These are phyloP conservation scores for Blastocystis sp. DNA, from an alignment of 352 stramenopile genomes.

Conservation along the genomic window DNA sequence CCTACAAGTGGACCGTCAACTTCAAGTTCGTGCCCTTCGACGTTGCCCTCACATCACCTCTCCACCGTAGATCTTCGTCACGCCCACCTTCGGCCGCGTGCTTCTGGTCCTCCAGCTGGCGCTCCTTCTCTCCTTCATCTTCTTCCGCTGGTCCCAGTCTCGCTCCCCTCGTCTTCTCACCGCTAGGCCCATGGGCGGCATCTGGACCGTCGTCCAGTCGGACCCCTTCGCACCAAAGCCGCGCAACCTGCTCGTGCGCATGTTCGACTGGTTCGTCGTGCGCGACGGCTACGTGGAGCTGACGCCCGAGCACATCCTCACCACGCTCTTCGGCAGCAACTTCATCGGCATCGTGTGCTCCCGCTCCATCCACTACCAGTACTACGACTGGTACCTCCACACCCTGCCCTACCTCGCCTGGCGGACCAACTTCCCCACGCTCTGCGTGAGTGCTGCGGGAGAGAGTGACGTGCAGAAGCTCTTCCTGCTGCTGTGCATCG, in stretches of 20 bases:
- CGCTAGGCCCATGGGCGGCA: conserved; percentile 59
- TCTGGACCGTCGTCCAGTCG: conserved; percentile 50
- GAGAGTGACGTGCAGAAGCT: conserved; percentile 33
- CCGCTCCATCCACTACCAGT: conserved; percentile 95
- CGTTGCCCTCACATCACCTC: background rate
- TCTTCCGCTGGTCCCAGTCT: conserved; percentile 64
- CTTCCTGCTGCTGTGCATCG: conserved; percentile 76
- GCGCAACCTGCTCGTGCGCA: conserved; percentile 50
- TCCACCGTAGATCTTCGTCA: conserved; percentile 75
- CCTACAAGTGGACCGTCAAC: conserved; percentile 98
- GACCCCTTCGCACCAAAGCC: conserved; percentile 58
- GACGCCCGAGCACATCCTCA: conserved; percentile 76
- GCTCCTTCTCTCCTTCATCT: conserved; percentile 70
- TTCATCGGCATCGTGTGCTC: conserved; percentile 93
- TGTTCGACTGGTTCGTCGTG: conserved; percentile 60
- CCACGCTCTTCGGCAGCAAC: conserved; percentile 85
- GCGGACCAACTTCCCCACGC: conserved; percentile 80
- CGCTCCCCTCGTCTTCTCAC: background rate
- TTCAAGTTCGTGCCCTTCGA: conserved; percentile 86
- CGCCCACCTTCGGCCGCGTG: conserved; percentile 74
- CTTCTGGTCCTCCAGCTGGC: conserved; percentile 74
- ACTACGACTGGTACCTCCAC: conserved; percentile 89
- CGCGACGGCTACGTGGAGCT: conserved; percentile 10
- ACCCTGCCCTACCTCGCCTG: conserved; percentile 88
- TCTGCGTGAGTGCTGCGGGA: conserved; percentile 65